These are phyloP conservation scores for Populus hybrid DNA, from an alignment of 441 rosid species.

Conservation along the genomic window DNA sequence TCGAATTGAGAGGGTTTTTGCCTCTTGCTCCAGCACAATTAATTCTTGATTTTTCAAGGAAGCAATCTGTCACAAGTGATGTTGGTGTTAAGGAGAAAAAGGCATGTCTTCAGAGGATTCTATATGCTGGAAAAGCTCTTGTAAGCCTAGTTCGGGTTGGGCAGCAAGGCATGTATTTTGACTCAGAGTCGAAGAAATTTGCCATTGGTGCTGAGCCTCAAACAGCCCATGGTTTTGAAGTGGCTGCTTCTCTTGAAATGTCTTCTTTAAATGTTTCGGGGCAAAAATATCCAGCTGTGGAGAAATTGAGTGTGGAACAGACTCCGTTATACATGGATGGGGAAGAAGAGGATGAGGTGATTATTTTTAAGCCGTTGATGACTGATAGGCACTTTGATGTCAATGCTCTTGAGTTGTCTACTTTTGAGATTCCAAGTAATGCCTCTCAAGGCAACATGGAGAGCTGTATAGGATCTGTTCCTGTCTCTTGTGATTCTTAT, in stretches of 20 bases:
- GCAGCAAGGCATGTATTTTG: constrained; percentile 57
- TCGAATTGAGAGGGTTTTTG: constrained; percentile 82
- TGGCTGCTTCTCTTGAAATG: constrained; percentile 10
- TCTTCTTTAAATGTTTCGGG: constrained; percentile 11
- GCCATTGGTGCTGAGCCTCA: constrained; percentile 57
- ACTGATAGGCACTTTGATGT: constrained; percentile 56
- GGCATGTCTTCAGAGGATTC: constrained; percentile 65
- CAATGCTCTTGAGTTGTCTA: constrained; percentile 30
- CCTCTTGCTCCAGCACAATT: constrained; percentile 84
- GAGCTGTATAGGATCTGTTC: constrained; percentile 34
- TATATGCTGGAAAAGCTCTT: constrained; percentile 86
- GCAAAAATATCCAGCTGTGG: constrained; percentile 34
- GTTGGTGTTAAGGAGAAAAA: constrained; percentile 55
- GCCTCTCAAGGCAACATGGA: constrained; percentile 36
- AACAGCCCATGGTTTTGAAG: constrained; percentile 33
- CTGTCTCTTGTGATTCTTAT: constrained; percentile 39
- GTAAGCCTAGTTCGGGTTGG: constrained; percentile 56
- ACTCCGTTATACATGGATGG: constrained; percentile 37
- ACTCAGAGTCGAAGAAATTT: constrained; percentile 65
- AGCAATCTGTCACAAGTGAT: constrained; percentile 55
- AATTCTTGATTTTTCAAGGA: constrained; percentile 84
- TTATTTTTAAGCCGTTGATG: constrained; percentile 81
- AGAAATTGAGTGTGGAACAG: constrained; percentile 30
- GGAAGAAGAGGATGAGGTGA: constrained; percentile 91
- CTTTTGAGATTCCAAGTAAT: constrained; percentile 45